A percentile compares a stretch with the other conserved stretches of the same genome.
Evolutionary conservation across 805 yeast species (phyloP).

Genomic region (Pichia ethanolica): DNA sequence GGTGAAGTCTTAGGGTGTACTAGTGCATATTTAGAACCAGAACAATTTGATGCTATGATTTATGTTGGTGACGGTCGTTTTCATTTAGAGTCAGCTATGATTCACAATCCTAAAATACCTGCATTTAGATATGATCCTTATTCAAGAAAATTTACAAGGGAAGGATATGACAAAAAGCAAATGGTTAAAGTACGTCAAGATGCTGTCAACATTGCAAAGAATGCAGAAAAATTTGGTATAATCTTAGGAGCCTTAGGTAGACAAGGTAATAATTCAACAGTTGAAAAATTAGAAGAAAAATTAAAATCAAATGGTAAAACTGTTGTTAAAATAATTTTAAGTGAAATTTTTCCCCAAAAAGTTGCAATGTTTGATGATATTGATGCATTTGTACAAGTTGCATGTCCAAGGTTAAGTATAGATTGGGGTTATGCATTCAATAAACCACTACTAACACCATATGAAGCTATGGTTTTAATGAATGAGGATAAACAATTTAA

Average conservation of each 20-base stretch:
- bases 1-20: conserved; percentile 98
- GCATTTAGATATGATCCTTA: conserved; percentile 96
- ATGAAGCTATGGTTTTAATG: conserved; percentile 89
- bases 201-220: conserved; percentile 59
- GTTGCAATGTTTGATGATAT: conserved; percentile 86
- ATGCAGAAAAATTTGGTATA: conserved; percentile 66
- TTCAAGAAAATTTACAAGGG: conserved; percentile 82
- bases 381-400: conserved; percentile 94
- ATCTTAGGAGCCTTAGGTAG: conserved; percentile 92
- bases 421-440: conserved; percentile 99
- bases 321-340: conserved; percentile 74
- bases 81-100: conserved; percentile 94
- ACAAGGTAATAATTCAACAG: conserved; percentile 82
- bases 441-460: conserved; percentile 88
- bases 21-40: conserved; percentile 66
- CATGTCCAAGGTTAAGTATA: conserved; percentile 91
- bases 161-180: conserved; percentile 80
- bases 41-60: conserved; percentile 68
- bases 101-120: conserved; percentile 87
- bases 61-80: conserved; percentile 96
- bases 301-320: conserved; percentile 50
- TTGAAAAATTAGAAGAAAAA: conserved; percentile 53
- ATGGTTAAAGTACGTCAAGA: conserved; percentile 64
- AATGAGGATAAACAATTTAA: conserved; percentile 63
- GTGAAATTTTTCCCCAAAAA: conserved; percentile 91